Evolutionary conservation across 164 flowering plant species (phyloP), one percentile per base, ranked within the genome.

Genomic region (Dillenia suffruticosa): DNA sequence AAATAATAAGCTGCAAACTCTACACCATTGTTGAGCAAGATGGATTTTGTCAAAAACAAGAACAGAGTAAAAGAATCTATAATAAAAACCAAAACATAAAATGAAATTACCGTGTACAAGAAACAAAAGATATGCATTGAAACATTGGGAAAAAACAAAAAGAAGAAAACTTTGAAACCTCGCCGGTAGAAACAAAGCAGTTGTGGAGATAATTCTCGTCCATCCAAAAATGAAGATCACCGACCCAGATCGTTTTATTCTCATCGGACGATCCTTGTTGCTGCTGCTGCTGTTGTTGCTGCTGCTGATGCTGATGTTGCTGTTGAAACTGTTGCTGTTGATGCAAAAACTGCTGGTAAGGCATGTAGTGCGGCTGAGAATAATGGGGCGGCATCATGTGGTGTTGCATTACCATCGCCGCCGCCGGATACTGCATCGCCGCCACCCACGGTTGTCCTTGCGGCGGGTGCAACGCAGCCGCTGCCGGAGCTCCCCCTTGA

Each of bases 181-280:
- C 96, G 44, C 86, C 86, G 12, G 87, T 76, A 46, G 77, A 73
- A 73, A 67, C 84, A 62, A 92, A 92, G 75, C 95, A 88, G 66
- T 48, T 68, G 40, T 87, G 82, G 15, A 92, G 83, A 64, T 89
- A 92, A 70, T 69, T 81, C 77, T 92, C 97, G 61, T 92, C 97
- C 97, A 92, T 92, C 97, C 96, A 92, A 53, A 78, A 82, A 56
- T 80, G 81, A 44, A 92, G 82, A 62, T 92, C 98, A 7, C 98
- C 98, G 26, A 88, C 77, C 98, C 98, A 92, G 60, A 92, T 72
- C 64, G 90, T 87, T 77, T 79, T 81, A 59, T 91, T 91, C 64
- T 84, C 89, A 10, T 78, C 76, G 46, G 56, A 46, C 6, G 80
- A 70, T 60, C 77, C 74, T 60, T 63, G 72, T 53, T 51, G 70